Conservation (phyloP, 768 basidiomycete genomes). For the Omphalotus guepiniiformis region DNA sequence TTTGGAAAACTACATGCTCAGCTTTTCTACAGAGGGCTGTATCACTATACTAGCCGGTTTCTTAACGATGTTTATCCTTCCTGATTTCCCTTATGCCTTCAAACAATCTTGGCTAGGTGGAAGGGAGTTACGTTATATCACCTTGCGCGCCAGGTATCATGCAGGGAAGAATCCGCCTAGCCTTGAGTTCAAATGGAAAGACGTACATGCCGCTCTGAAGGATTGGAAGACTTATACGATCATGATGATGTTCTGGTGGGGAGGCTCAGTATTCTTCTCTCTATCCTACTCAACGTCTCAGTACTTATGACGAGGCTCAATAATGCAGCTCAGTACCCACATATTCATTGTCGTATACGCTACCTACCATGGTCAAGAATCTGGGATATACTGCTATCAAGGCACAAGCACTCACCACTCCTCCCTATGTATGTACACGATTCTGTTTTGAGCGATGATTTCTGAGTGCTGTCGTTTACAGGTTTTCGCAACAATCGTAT, state of each 20-base stretch:
- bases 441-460: too few relatives aligned
- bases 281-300: slow-evolving; percentile 1
- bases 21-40: too few relatives aligned
- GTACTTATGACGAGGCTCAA: too few relatives aligned
- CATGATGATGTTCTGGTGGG: slow-evolving; percentile 7
- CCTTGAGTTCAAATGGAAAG: slow-evolving; percentile 3
- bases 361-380: slow-evolving; percentile 5
- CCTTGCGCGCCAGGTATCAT: slow-evolving; percentile 1
- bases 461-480: too few relatives aligned
- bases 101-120: background rate
- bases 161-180: slow-evolving; percentile 1
- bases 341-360: too few relatives aligned
- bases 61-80: background rate
- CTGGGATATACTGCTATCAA: slow-evolving; percentile 5
- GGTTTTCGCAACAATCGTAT: too few relatives aligned
- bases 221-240: slow-evolving; percentile 7
- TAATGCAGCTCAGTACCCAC: too few relatives aligned
- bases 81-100: background rate
- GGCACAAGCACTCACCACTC: too few relatives aligned
- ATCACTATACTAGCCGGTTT: too few relatives aligned
- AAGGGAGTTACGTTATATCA: background rate
- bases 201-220: slow-evolving; percentile 1
- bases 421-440: too few relatives aligned
- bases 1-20: too few relatives aligned
- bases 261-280: background rate